Evolutionary conservation across 306 rosid species (phyloP).

Genomic region (Begonia masoniana): DNA sequence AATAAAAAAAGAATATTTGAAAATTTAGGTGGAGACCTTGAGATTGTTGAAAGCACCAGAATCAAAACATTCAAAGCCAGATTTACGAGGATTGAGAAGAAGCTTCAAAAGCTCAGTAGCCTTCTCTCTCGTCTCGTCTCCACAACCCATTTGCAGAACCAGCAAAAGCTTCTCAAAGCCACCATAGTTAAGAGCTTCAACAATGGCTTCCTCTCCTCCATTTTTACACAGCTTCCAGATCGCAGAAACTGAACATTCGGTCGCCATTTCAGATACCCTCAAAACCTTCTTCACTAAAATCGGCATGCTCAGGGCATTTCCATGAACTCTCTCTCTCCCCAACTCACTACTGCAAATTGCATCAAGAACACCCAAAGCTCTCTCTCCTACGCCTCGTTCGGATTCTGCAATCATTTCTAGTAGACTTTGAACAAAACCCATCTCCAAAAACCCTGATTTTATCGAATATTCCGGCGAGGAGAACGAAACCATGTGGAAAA

Average conservation of each 20-base stretch:
- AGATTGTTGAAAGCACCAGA: conserved; percentile 53
- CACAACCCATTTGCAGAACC: conserved; percentile 53
- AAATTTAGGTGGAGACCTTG: conserved; percentile 3
- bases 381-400: conserved; percentile 34
- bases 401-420: conserved; percentile 43
- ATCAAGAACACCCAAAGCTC: conserved; percentile 38
- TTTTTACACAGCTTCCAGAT: conserved; percentile 43
- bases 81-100: conserved; percentile 49
- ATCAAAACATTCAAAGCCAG: conserved; percentile 59
- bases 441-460: conserved; percentile 21
- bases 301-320: conserved; percentile 42
- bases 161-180: conserved; percentile 62
- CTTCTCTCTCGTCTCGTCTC: conserved; percentile 45
- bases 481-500: conserved; percentile 33
- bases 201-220: conserved; percentile 21
- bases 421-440: conserved; percentile 34
- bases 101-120: conserved; percentile 52
- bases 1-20: too few relatives aligned
- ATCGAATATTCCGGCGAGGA: conserved; percentile 14
- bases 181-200: conserved; percentile 69
- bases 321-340: conserved; percentile 37
- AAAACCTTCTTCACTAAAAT: conserved; percentile 59
- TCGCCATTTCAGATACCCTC: conserved; percentile 42
- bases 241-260: conserved; percentile 38
- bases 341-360: conserved; percentile 20